Evolutionary conservation across 129 eudicot species (phyloP).

Genomic region (Flaveria brownii): DNA sequence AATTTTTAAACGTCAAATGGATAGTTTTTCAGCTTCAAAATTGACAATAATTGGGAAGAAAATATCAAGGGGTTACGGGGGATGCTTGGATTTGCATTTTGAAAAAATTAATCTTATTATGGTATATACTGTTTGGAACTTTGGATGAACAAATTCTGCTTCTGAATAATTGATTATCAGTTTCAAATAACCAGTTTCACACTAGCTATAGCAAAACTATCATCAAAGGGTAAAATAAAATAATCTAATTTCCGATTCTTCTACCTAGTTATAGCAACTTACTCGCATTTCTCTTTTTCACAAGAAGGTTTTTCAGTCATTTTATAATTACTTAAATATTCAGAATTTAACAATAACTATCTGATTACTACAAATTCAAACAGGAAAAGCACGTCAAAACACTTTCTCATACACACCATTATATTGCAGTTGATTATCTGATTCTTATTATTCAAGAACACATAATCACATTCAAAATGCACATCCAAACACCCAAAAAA

Average conservation of each 20-base stretch:
- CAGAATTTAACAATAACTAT: not conserved
- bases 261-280: not conserved
- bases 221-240: not conserved
- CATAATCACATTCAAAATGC: constrained; percentile 7
- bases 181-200: not conserved
- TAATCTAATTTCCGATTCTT: not conserved
- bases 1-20: not conserved
- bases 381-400: not conserved
- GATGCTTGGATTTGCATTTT: constrained; percentile 9
- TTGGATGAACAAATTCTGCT: not conserved
- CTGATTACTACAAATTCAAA: not conserved
- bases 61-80: not conserved
- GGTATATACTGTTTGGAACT: not conserved
- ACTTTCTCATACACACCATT: not conserved
- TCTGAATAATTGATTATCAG: not conserved
- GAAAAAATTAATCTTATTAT: not conserved
- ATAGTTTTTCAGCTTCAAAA: not conserved
- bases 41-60: not conserved
- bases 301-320: not conserved
- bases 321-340: not conserved
- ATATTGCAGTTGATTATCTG: constrained; percentile 3
- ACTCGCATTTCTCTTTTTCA: not conserved
- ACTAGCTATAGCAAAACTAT: not conserved
- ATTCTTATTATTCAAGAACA: not conserved
- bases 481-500: not conserved